These are phyloP conservation scores for Postia placenta DNA, from an alignment of 768 basidiomycete species.

Conservation along the genomic window DNA sequence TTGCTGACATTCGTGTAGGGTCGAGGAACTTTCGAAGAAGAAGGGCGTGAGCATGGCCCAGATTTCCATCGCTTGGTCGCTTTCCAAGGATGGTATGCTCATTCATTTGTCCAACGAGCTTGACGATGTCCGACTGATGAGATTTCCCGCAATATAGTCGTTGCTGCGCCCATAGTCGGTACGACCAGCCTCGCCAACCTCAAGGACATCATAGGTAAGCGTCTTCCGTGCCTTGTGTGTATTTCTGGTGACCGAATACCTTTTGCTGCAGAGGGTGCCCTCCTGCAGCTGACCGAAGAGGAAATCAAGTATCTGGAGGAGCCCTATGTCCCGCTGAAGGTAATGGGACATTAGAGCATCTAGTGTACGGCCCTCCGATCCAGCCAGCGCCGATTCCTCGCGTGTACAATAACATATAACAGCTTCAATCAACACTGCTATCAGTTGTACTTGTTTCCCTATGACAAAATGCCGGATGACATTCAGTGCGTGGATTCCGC, in stretches of 20 bases:
- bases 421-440: too few relatives aligned
- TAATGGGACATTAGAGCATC: conserved; percentile 48
- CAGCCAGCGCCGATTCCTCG: too few relatives aligned
- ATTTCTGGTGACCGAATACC: neutral
- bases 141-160: conserved; percentile 1
- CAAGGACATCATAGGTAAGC: conserved; percentile 31
- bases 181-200: conserved; percentile 31
- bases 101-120: neutral
- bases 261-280: conserved; percentile 29
- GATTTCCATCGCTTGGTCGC: conserved; percentile 25
- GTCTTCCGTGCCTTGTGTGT: neutral
- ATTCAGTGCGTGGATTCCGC: too few relatives aligned
- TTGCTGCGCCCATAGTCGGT: conserved; percentile 36
- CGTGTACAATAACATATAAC: too few relatives aligned
- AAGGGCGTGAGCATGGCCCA: conserved; percentile 28
- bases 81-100: conserved; percentile 16
- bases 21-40: conserved; percentile 36
- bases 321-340: conserved; percentile 39
- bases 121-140: neutral
- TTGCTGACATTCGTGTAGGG: conserved; percentile 6
- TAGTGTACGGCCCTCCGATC: too few relatives aligned
- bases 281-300: conserved; percentile 44
- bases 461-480: too few relatives aligned
- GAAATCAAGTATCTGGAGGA: conserved; percentile 50
- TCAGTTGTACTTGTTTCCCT: too few relatives aligned